Evolutionary conservation across 208 protist species (phyloP).

Genomic region (Crithidia mellificae): DNA sequence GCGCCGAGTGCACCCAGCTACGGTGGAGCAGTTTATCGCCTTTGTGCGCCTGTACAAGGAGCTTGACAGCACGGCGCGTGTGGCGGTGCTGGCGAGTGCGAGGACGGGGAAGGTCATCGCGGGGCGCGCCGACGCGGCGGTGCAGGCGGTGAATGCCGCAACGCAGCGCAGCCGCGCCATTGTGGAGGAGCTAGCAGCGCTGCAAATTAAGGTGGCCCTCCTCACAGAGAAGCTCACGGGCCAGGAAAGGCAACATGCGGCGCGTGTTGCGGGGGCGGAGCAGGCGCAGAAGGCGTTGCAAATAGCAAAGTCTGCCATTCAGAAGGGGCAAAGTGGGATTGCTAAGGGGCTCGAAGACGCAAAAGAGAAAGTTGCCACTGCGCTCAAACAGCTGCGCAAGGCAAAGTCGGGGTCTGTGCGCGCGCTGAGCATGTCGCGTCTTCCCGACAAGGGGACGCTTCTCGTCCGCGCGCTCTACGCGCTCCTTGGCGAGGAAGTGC

Average conservation of each 20-base stretch:
- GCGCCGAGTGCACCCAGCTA: constrained; percentile 27
- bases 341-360: constrained; percentile 22
- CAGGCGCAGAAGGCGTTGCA: constrained; percentile 18
- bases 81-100: constrained; percentile 28
- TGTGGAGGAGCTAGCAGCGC: constrained; percentile 41
- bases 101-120: constrained; percentile 30
- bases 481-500: constrained; percentile 65
- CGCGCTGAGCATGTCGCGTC: constrained; percentile 37
- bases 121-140: constrained; percentile 31
- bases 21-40: constrained; percentile 26
- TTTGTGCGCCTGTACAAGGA: constrained; percentile 30
- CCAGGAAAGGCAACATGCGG: constrained; percentile 22
- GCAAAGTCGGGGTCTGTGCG: constrained; percentile 46
- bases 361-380: constrained; percentile 32
- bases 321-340: background rate
- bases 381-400: constrained; percentile 36
- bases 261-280: constrained; percentile 30
- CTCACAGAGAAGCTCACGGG: constrained; percentile 29
- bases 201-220: constrained; percentile 28
- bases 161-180: constrained; percentile 38
- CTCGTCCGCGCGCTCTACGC: constrained; percentile 60
- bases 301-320: constrained; percentile 1
- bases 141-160: constrained; percentile 50
- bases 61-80: constrained; percentile 16
- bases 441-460: constrained; percentile 45